Evolutionary conservation across 768 basidiomycete species (phyloP).

Genomic region (Gautieria morchelliformis): DNA sequence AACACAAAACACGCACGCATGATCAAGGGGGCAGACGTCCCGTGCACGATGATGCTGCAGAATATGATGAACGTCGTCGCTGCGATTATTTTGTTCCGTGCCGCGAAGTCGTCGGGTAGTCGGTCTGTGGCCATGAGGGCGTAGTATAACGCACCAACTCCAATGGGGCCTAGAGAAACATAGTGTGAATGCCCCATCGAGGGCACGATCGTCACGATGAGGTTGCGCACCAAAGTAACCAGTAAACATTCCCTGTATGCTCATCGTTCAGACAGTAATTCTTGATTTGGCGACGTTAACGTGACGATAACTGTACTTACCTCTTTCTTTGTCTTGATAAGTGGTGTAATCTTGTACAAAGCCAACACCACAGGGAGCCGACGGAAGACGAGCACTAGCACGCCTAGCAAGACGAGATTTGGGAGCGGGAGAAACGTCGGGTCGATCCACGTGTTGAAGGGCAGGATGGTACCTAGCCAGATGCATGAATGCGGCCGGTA

Average conservation of each 20-base stretch:
- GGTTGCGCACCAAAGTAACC: neutral
- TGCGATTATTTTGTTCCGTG: neutral
- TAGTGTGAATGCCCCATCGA: neutral
- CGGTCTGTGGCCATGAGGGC: neutral
- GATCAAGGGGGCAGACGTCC: neutral
- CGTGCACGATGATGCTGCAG: neutral
- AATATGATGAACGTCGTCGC: neutral
- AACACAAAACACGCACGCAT: neutral
- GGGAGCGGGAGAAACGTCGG: neutral
- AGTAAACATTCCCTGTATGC: neutral
- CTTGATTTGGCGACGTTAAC: neutral
- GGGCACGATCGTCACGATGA: neutral
- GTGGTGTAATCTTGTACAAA: neutral
- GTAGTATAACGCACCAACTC: neutral
- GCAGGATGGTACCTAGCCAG: neutral
- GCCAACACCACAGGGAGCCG: neutral
- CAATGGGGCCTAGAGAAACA: neutral
- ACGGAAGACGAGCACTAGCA: neutral
- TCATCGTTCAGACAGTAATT: no score
- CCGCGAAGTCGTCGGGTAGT: neutral
- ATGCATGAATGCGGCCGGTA: neutral
- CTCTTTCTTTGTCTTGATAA: neutral
- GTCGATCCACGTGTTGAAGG: neutral
- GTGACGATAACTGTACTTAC: neutral
- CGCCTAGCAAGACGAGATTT: neutral